These are phyloP conservation scores for Ophiosphaerella narmari DNA, from an alignment of 2,329 filamentous ascomycete genomes.

Conservation along the genomic window DNA sequence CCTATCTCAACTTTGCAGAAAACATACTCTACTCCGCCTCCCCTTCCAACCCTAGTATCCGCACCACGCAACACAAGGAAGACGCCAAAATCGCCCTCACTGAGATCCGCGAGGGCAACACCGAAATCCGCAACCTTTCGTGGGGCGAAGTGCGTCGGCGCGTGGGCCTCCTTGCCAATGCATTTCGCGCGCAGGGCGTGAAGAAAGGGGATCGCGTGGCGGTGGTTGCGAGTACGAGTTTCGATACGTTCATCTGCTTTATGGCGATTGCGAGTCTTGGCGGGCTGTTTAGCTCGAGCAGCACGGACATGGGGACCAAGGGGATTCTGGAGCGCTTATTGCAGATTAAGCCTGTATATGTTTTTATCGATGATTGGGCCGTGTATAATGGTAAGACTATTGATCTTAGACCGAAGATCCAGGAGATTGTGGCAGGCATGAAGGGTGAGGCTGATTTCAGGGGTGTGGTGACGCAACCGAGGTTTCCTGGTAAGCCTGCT, in stretches of 20 bases:
- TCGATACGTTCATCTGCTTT: slow-evolving; percentile 74
- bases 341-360: slow-evolving; percentile 75
- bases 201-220: slow-evolving; percentile 74
- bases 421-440: slow-evolving; percentile 67
- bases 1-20: slow-evolving; percentile 77
- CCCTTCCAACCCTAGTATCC: slow-evolving; percentile 49
- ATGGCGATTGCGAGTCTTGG: slow-evolving; percentile 73
- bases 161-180: slow-evolving; percentile 65
- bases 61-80: slow-evolving; percentile 66
- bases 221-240: slow-evolving; percentile 73
- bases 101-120: slow-evolving; percentile 71
- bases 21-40: slow-evolving; percentile 70
- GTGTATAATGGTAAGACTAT: slow-evolving; percentile 78
- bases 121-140: slow-evolving; percentile 58
- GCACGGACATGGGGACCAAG: slow-evolving; percentile 82
- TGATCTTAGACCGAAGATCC: slow-evolving; percentile 75
- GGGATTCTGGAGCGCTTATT: slow-evolving; percentile 75
- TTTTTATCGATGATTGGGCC: slow-evolving; percentile 83
- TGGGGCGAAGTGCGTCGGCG: slow-evolving; percentile 69
- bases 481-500: slow-evolving; percentile 63
- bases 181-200: slow-evolving; percentile 69
- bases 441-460: slow-evolving; percentile 63
- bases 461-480: slow-evolving; percentile 67
- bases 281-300: slow-evolving; percentile 74
- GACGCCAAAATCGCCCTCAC: slow-evolving; percentile 72